Evolutionary conservation across 495 filamentous ascomycete genomes (phyloP).

Genomic region (Talaromyces borbonicus): DNA sequence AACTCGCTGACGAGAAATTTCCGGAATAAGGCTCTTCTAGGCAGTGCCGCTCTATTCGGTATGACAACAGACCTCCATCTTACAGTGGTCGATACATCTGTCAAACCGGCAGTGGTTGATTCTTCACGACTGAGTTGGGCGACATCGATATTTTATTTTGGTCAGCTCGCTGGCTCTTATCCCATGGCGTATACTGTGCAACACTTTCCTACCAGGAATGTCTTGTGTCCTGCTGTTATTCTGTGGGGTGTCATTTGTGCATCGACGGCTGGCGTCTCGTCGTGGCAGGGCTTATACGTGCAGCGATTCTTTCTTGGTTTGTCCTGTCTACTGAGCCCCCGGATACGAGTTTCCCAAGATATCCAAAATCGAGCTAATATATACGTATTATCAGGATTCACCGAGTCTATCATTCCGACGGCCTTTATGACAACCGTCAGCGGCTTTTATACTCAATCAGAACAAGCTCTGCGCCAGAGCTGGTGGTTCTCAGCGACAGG

Average conservation of each 20-base stretch:
- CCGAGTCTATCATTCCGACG: slow-evolving; percentile 58
- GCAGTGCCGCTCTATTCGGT: slow-evolving; percentile 61
- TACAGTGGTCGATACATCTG: slow-evolving; percentile 39
- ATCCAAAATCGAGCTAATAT: not conserved
- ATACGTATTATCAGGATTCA: slow-evolving; percentile 44
- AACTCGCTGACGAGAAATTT: not conserved
- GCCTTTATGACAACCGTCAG: slow-evolving; percentile 57
- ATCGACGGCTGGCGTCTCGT: slow-evolving; percentile 55
- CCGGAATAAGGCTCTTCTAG: slow-evolving; percentile 68
- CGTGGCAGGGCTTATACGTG: slow-evolving; percentile 52
- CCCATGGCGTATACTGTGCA: slow-evolving; percentile 63
- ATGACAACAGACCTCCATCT: slow-evolving; percentile 62
- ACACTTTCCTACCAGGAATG: slow-evolving; percentile 49
- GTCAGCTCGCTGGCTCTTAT: slow-evolving; percentile 63
- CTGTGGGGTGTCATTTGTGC: slow-evolving; percentile 60
- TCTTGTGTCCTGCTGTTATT: slow-evolving; percentile 54
- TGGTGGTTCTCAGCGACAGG: slow-evolving; percentile 64
- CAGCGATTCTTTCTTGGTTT: slow-evolving; percentile 59
- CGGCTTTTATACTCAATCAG: slow-evolving; percentile 57
- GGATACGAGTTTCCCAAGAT: not conserved
- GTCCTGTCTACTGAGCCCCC: too few relatives aligned
- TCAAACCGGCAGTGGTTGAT: slow-evolving; percentile 43
- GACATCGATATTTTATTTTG: slow-evolving; percentile 71
- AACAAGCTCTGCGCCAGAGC: slow-evolving; percentile 55
- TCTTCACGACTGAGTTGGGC: slow-evolving; percentile 63